Base-by-base conservation (phyloP, 768 basidiomycete genomes). In the Leccinum broughii region DNA sequence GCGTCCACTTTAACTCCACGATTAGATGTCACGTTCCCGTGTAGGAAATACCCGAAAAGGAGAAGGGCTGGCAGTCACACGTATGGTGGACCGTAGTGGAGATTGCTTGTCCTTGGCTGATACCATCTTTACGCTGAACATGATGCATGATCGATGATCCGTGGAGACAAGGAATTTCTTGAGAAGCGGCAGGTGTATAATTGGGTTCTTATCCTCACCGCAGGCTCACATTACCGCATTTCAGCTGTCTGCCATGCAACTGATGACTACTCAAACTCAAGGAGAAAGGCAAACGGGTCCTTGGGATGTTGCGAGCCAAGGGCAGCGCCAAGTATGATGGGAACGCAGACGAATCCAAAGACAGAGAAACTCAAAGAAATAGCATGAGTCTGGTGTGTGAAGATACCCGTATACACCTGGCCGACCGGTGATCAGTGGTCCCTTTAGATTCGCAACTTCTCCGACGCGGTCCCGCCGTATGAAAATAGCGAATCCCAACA, bases 1-100 rank as follows among this genome's bases (percentile, higher is more conserved):
- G 39, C 44, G 37, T 37, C 70, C 69, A 30, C 68, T 62, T 60
- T 67, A 70, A 67, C 63, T 30, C 68, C 69, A 61, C 10, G 34
- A 6, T 6, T 39, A 39, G 8, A 17, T 24, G 30, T 28, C 35
- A 35, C 35, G 35, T 14, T 35, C 49, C 46, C 35, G 28, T 39
- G 54, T 46, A 26, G 37, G 53, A 28, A 20, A 26, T 32, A 32
- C 11, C 46, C 57, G 30, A 30, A 51, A 22, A 28, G 53, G 57
- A 24, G 41, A 30, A 14, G 28, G 35, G 6, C 35, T 14, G 34
- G 20, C 22, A 28, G 58, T 56, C 62, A 34, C 54, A 46, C 30
- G 54, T n/a, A 50, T 24, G 2, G 24, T 34, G 57, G 41, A 22
- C 24, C 50, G 56, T 55, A 55, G 15, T 35, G 17, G n/a, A 10